phyloP scores from a whole-genome alignment of 192 early-diverging fungal genomes.

The Backusella sp. region DNA sequence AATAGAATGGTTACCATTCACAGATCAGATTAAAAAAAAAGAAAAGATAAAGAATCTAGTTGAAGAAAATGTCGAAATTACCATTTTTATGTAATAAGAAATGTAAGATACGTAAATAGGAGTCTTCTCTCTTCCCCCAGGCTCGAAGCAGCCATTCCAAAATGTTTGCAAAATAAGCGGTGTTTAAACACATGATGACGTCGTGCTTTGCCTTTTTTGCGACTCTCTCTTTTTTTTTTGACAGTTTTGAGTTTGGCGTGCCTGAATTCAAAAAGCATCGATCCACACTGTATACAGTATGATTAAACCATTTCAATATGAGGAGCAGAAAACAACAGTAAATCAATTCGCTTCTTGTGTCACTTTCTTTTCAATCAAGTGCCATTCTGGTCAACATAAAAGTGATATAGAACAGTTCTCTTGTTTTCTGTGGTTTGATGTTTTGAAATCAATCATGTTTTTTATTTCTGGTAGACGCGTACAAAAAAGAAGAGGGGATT shows the following conservation, averaged over 20 bases:
- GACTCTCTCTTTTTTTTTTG: background rate
- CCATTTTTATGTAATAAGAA: conserved; percentile 6
- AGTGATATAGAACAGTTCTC: too few species aligned
- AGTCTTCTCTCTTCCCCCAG: background rate
- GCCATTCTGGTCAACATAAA: too few species aligned
- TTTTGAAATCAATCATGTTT: too few species aligned
- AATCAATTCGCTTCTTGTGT: too few species aligned
- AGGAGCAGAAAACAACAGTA: too few species aligned
- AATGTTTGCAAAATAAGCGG: background rate
- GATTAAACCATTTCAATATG: too few species aligned
- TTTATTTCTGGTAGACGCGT: too few species aligned
- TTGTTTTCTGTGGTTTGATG: too few species aligned
- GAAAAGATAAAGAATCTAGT: background rate
- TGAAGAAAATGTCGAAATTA: background rate
- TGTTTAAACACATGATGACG: background rate
- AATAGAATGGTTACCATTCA: background rate
- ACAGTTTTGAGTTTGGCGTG: background rate
- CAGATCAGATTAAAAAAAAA: background rate
- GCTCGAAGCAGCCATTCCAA: background rate
- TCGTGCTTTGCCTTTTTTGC: background rate
- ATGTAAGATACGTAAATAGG: conserved; percentile 7
- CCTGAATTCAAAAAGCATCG: background rate
- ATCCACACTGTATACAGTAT: too few species aligned
- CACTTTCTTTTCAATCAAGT: too few species aligned
- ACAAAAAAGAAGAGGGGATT: background rate